These are phyloP conservation scores for Luvunga scandens DNA, from an alignment of 345 rosid species.

Conservation along the genomic window DNA sequence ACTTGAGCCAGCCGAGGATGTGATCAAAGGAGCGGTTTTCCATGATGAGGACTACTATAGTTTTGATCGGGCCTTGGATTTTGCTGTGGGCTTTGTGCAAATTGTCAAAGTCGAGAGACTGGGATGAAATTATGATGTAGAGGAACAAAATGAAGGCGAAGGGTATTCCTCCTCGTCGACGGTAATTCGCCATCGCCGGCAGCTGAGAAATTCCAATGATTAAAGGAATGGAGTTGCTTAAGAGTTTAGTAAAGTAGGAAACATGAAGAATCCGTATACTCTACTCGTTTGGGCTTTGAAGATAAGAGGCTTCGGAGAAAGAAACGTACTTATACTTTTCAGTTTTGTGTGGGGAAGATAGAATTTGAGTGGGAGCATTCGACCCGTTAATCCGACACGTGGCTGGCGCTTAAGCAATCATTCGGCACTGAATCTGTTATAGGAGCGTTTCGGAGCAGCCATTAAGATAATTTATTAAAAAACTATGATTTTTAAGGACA, in stretches of 20 bases:
- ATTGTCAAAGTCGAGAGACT: conserved; percentile 37
- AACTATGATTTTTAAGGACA: no score
- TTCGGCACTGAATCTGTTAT: background rate
- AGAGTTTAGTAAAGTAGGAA: background rate
- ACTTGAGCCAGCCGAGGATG: conserved; percentile 91
- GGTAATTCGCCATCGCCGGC: conserved; percentile 36
- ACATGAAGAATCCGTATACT: background rate
- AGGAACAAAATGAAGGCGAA: conserved; percentile 33
- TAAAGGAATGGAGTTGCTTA: background rate
- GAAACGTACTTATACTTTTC: no score
- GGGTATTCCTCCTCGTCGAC: conserved; percentile 54
- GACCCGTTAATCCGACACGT: background rate
- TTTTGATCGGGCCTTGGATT: conserved; percentile 89
- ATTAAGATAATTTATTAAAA: no score
- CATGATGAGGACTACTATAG: conserved; percentile 87
- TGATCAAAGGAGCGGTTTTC: conserved; percentile 99
- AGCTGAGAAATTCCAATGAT: background rate
- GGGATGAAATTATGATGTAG: conserved; percentile 54
- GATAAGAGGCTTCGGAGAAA: background rate
- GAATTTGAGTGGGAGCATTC: background rate
- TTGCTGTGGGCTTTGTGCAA: conserved; percentile 35
- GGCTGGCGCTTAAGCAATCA: background rate
- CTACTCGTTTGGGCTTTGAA: background rate
- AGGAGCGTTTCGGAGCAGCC: no score
- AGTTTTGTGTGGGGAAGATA: background rate